Conservation (phyloP, 208 protist species). For the Trichomonas tenax region DNA sequence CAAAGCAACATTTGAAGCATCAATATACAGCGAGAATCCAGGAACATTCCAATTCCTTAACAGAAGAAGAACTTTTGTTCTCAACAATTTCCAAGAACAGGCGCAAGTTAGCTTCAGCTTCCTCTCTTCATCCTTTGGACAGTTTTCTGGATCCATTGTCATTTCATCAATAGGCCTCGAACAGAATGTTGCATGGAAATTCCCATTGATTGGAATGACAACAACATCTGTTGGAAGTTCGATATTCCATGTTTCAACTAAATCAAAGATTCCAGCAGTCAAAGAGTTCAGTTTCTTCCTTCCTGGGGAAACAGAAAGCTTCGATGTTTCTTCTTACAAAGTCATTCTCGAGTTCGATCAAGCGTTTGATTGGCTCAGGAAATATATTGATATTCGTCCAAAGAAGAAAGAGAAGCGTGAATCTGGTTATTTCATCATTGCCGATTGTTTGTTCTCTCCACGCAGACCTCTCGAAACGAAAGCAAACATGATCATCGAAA, state of each 20-base stretch:
- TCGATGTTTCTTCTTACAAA: not conserved
- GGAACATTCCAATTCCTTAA: not conserved
- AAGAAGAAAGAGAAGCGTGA: no score
- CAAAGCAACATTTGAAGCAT: not conserved
- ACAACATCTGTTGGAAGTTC: not conserved
- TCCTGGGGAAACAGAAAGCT: not conserved
- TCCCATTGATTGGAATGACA: not conserved
- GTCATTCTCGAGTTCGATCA: not conserved
- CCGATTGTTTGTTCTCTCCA: not conserved
- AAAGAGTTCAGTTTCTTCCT: not conserved
- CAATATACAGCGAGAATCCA: not conserved
- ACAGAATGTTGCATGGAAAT: not conserved
- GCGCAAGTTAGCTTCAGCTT: not conserved
- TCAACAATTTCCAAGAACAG: not conserved
- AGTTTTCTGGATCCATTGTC: not conserved
- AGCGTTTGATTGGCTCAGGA: not conserved
- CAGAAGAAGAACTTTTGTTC: not conserved
- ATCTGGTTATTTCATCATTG: not conserved
- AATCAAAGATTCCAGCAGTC: no score
- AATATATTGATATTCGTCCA: not conserved
- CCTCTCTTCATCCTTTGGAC: not conserved
- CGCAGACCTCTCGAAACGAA: not conserved
- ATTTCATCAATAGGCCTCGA: not conserved
- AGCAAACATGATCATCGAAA: not conserved
- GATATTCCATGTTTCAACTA: not conserved